Evolutionary conservation across 164 flowering plant genomes (phyloP).

Genomic region (Hamamelis virginiana): DNA sequence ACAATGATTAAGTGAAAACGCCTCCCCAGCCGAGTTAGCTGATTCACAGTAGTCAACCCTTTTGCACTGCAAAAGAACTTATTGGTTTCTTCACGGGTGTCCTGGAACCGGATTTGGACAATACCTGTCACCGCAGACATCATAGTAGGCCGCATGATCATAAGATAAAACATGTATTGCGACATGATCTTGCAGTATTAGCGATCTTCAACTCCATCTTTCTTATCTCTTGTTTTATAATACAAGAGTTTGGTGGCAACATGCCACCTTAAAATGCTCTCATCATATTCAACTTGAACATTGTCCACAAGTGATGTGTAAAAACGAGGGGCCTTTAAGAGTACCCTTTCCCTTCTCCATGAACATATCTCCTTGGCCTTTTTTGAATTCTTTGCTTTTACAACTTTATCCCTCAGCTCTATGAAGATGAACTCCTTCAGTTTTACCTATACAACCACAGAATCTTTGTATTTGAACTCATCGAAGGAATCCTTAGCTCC

Average conservation of each 20-base stretch:
- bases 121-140: constrained; percentile 43
- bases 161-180: constrained; percentile 42
- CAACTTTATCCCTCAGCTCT: constrained; percentile 14
- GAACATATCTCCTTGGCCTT: constrained; percentile 4
- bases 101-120: constrained; percentile 35
- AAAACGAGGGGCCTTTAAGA: neutral
- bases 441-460: neutral
- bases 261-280: constrained; percentile 33
- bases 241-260: constrained; percentile 29
- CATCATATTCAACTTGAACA: constrained; percentile 24
- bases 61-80: constrained; percentile 23
- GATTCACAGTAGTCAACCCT: no score
- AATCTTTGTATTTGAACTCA: neutral
- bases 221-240: neutral
- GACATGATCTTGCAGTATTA: constrained; percentile 26
- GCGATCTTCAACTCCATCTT: no score
- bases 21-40: no score
- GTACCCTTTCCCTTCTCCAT: constrained; percentile 17
- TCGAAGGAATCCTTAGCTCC: constrained; percentile 4
- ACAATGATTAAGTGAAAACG: no score
- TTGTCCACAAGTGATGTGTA: neutral
- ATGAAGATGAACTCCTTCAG: constrained; percentile 20
- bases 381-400: constrained; percentile 4
- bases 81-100: constrained; percentile 38
- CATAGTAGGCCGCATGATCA: constrained; percentile 35